Evolutionary conservation across 2,329 filamentous ascomycete species (phyloP).

Genomic region (Akanthomyces uredinophilus): DNA sequence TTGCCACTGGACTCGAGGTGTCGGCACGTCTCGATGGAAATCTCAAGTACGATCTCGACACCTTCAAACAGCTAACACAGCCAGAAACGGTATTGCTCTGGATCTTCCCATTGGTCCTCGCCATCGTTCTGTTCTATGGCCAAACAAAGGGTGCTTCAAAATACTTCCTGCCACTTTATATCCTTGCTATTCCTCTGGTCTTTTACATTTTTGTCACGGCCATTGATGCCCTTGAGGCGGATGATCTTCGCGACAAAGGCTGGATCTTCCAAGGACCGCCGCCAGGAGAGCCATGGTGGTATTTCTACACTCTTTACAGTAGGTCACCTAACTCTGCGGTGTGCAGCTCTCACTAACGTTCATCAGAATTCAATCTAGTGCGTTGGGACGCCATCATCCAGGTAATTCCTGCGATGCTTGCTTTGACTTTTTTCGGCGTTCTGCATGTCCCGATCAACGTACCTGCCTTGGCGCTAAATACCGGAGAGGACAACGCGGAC

Average conservation of each 20-base stretch:
- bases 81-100: constrained; percentile 75
- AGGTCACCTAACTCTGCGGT: constrained; percentile 31
- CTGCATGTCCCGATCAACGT: constrained; percentile 98
- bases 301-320: constrained; percentile 95
- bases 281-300: constrained; percentile 87
- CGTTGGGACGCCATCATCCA: constrained; percentile 79
- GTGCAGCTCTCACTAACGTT: constrained; percentile 18
- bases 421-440: constrained; percentile 93
- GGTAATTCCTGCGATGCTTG: constrained; percentile 90
- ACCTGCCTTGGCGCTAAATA: constrained; percentile 82
- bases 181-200: constrained; percentile 67
- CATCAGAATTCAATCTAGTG: constrained; percentile 69
- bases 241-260: constrained; percentile 63
- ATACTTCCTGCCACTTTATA: constrained; percentile 81
- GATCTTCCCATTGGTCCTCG: constrained; percentile 72
- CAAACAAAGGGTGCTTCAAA: constrained; percentile 75
- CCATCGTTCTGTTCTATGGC: constrained; percentile 68
- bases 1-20: constrained; percentile 89
- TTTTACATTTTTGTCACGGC: constrained; percentile 75
- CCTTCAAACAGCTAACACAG: constrained; percentile 67
- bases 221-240: constrained; percentile 62
- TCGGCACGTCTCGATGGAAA: constrained; percentile 83
- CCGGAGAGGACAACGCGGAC: constrained; percentile 86
- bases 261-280: constrained; percentile 92
- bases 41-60: constrained; percentile 73